Conservation (phyloP, 495 filamentous ascomycete species). For the Parathielavia hyrcaniae region DNA sequence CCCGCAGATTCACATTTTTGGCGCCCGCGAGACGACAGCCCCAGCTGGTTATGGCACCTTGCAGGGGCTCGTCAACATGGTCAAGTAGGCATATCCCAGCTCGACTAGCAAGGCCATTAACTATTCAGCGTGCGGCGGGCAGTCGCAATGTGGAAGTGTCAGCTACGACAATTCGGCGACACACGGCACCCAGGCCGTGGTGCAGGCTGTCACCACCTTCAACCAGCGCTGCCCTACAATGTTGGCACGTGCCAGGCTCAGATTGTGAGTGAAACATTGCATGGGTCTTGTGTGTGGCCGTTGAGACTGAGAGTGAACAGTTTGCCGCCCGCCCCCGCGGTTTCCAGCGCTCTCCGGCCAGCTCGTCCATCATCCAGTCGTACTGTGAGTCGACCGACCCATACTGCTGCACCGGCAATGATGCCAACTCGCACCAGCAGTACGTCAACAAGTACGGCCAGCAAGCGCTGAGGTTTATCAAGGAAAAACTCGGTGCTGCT, state of each 20-base stretch:
- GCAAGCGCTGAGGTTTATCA: constrained; percentile 35
- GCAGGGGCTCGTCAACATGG: constrained; percentile 47
- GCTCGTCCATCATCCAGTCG: constrained; percentile 48
- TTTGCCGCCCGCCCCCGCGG: constrained; percentile 54
- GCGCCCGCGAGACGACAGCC: constrained; percentile 59
- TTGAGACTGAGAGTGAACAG: constrained; percentile 24
- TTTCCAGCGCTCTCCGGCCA: constrained; percentile 49
- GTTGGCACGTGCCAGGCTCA: constrained; percentile 52
- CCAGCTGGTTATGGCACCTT: constrained; percentile 50
- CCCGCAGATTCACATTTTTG: constrained; percentile 53
- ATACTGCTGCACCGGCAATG: constrained; percentile 60
- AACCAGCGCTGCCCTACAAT: constrained; percentile 55
- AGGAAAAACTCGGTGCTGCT: constrained; percentile 4
- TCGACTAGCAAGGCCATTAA: constrained; percentile 52
- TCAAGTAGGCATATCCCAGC: constrained; percentile 47
- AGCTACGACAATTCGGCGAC: constrained; percentile 50
- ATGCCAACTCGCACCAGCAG: constrained; percentile 52
- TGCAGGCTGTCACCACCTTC: constrained; percentile 50
- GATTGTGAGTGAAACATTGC: constrained; percentile 45
- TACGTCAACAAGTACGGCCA: constrained; percentile 49
- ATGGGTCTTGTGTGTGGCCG: too few species aligned
- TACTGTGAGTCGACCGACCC: constrained; percentile 61
- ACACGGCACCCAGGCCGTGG: constrained; percentile 50
- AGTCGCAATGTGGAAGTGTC: constrained; percentile 42
- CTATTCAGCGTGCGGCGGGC: constrained; percentile 57